Percentiles rank a stretch among this genome's conserved stretches.
phyloP scores from a whole-genome alignment of 1,139 yeast genomes.

The Yamadazyma aaseri region DNA sequence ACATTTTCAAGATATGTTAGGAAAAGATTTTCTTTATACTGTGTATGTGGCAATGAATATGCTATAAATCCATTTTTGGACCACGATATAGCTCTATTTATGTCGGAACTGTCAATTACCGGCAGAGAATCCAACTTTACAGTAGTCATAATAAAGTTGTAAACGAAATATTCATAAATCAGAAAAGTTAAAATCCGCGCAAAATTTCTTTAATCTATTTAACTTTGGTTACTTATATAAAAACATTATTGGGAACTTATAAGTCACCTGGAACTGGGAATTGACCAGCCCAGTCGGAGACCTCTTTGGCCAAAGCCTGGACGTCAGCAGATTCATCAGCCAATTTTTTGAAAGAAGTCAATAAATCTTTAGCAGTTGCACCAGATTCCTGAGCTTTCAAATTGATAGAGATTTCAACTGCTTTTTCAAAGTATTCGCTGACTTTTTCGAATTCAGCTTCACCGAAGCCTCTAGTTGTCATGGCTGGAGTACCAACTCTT shows the following conservation, averaged over 20 bases:
- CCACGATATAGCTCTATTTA: constrained; percentile 55
- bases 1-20: constrained; percentile 63
- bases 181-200: too few relatives aligned
- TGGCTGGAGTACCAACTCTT: constrained; percentile 97
- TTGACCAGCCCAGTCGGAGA: constrained; percentile 61
- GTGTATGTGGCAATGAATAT: constrained; percentile 36
- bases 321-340: constrained; percentile 61
- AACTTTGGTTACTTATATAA: too few relatives aligned
- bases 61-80: constrained; percentile 75
- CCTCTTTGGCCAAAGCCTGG: constrained; percentile 58
- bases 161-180: not conserved
- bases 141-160: not conserved
- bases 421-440: constrained; percentile 73
- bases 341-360: constrained; percentile 61
- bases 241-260: constrained; percentile 14
- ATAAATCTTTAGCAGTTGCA: constrained; percentile 58
- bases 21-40: constrained; percentile 32
- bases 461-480: constrained; percentile 94
- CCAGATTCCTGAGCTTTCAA: constrained; percentile 63
- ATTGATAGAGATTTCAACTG: constrained; percentile 64
- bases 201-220: too few relatives aligned
- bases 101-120: not conserved
- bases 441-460: constrained; percentile 75
- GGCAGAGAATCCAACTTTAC: not conserved
- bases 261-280: constrained; percentile 82